Evolutionary conservation across 805 yeast species (phyloP), one percentile per base, ranked within the genome.

Genomic region (Debaryomyces prosopidis): DNA sequence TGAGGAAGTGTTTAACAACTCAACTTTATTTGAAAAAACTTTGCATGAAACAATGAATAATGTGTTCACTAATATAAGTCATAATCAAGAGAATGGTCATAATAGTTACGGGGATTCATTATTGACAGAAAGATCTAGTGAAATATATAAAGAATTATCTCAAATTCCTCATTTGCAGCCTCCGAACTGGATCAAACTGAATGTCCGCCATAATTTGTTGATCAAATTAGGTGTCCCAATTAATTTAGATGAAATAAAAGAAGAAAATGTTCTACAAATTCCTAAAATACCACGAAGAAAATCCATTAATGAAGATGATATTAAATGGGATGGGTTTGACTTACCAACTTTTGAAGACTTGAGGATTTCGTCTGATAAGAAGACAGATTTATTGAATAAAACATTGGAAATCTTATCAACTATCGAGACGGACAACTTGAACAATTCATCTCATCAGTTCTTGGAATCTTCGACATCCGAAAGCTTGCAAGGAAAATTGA

Each of bases 191-290:
- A 77, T 76, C 36, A 75, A 75, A 43, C 84, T 87, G 58, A 71
- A 81, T 15, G 75, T 86, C 18, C 77, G 90, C 41, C 78, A 85
- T 53, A 81, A 79, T 52, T 63, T 89, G 27, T 69, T 86, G 27
- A 69, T 84, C 15, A 77, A 82, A 23, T 66, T 89, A 36, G 90
- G 91, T 1, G 76, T 89, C 2, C 95, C 95, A 0, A 77, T 87
- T 34, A 84, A 85, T 54, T 66, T 84, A 12, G 89, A 84, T 60
- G 87, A 84, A 47, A 39, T 71, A 16, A 51, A 49, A 3, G 44
- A 48, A 30, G 31, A 51, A 14, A 14, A 16, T 16, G 19, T 36
- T 5, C 12, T 40, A 20, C 19, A 33, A 16, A 23, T 28, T 16
- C 14, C 19, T 5, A 32, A 40, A 15, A 35, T 20, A 15, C 18